Conservation (phyloP, 805 yeast genomes). For the Candida koratica region DNA sequence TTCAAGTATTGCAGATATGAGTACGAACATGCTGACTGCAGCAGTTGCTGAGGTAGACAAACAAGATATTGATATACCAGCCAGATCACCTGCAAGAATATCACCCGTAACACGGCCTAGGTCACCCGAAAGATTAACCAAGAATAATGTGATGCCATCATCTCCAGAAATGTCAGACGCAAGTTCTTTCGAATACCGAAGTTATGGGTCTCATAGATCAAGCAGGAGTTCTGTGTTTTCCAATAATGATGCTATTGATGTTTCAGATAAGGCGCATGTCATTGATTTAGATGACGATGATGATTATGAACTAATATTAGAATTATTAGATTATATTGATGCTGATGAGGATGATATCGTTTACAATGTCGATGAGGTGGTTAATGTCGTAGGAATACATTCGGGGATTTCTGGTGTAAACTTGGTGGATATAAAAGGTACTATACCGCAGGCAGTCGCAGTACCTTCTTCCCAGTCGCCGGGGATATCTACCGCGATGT, state of each 20-base stretch:
- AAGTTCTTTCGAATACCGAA: slow-evolving; percentile 17
- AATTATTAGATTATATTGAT: slow-evolving; percentile 10
- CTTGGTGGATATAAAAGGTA: slow-evolving; percentile 4
- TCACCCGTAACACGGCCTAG: no score
- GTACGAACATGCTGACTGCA: no score
- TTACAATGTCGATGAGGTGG: slow-evolving; percentile 9
- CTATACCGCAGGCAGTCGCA: no score
- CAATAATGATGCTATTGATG: slow-evolving; percentile 3
- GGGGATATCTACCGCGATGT: no score
- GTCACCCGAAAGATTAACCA: slow-evolving; percentile 17
- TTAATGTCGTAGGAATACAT: slow-evolving; percentile 7
- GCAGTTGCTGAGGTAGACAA: no score
- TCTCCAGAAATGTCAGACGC: slow-evolving; percentile 20
- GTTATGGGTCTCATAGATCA: slow-evolving; percentile 16
- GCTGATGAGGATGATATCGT: slow-evolving; percentile 5
- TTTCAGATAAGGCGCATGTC: not conserved
- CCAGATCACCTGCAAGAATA: slow-evolving; percentile 3
- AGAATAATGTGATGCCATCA: slow-evolving; percentile 10
- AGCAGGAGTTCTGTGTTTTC: slow-evolving; percentile 20
- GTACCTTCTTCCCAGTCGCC: no score
- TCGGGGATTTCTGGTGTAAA: not conserved
- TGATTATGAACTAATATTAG: slow-evolving; percentile 10
- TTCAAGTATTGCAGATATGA: no score
- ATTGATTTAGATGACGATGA: slow-evolving; percentile 9
- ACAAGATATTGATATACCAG: slow-evolving; percentile 7